Percentiles rank a stretch among this genome's conserved stretches.
Conservation (phyloP, 352 stramenopile species). For the Pythium dissimile region DNA sequence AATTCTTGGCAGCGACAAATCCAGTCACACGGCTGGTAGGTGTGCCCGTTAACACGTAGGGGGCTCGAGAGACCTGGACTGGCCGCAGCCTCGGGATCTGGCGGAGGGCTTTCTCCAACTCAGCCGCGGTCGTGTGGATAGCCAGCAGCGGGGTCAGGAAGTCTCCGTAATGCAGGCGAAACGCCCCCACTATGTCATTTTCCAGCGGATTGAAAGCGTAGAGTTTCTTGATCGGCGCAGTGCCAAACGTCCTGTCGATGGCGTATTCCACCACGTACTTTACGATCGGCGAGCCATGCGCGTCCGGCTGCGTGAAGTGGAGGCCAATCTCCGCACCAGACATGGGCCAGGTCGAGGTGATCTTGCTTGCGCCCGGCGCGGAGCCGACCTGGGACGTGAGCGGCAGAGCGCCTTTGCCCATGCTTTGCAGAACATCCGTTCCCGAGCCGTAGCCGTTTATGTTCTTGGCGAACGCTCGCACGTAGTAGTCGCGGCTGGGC, state of each 20-base stretch:
- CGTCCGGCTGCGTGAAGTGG: conserved; percentile 19
- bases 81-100: conserved; percentile 46
- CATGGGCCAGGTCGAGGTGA: conserved; percentile 44
- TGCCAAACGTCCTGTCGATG: conserved; percentile 43
- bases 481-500: conserved; percentile 46
- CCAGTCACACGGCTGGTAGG: conserved; percentile 29
- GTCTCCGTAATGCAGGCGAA: conserved; percentile 65
- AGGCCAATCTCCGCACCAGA: conserved; percentile 52
- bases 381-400: conserved; percentile 36
- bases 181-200: conserved; percentile 63
- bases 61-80: conserved; percentile 37
- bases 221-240: conserved; percentile 42
- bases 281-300: conserved; percentile 28
- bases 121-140: conserved; percentile 42
- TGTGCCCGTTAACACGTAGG: conserved; percentile 47
- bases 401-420: conserved; percentile 51
- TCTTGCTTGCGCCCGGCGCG: conserved; percentile 30
- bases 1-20: conserved; percentile 33
- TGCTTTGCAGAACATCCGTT: conserved; percentile 54
- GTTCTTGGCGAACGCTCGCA: conserved; percentile 64
- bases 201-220: conserved; percentile 38
- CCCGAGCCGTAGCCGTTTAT: conserved; percentile 60
- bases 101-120: conserved; percentile 33
- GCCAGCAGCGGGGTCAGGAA: conserved; percentile 40
- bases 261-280: conserved; percentile 68